A percentile compares a stretch with the other conserved stretches of the same genome.
Conservation (phyloP, 306 rosid genomes). For the Vigna unguiculata region DNA sequence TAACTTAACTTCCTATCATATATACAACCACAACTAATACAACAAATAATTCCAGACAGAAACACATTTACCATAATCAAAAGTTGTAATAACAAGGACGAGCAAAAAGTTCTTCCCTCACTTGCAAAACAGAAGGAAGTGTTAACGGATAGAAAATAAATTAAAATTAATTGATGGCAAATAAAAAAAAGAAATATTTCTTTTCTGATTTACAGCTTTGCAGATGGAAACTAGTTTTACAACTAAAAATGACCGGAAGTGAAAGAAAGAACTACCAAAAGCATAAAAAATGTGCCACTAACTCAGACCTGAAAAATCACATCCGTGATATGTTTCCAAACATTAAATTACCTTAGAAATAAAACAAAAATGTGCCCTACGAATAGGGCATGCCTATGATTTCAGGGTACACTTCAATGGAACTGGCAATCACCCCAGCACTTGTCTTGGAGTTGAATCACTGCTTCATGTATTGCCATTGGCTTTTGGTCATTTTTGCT, state of each 20-base stretch:
- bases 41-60: too few species aligned
- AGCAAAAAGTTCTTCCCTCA: too few species aligned
- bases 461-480: not conserved
- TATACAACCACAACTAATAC: too few species aligned
- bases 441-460: conserved; percentile 6
- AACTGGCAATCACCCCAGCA: conserved; percentile 15
- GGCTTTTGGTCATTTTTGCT: conserved; percentile 27
- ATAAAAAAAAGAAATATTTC: not conserved
- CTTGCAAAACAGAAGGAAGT: too few species aligned
- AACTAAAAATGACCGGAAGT: too few species aligned
- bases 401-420: conserved; percentile 24
- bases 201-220: conserved; percentile 42
- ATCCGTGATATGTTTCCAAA: too few species aligned
- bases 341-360: conserved; percentile 21
- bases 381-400: conserved; percentile 32
- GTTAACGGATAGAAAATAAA: not conserved
- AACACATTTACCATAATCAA: too few species aligned
- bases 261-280: too few species aligned
- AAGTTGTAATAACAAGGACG: too few species aligned
- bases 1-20: too few species aligned
- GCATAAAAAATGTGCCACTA: not conserved
- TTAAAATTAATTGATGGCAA: conserved; percentile 23
- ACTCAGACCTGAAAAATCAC: not conserved
- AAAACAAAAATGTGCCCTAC: conserved; percentile 47
- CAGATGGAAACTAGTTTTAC: not conserved